These are phyloP conservation scores for Trichoderma cornu-damae DNA, from an alignment of 2,329 filamentous ascomycete species.

Conservation along the genomic window DNA sequence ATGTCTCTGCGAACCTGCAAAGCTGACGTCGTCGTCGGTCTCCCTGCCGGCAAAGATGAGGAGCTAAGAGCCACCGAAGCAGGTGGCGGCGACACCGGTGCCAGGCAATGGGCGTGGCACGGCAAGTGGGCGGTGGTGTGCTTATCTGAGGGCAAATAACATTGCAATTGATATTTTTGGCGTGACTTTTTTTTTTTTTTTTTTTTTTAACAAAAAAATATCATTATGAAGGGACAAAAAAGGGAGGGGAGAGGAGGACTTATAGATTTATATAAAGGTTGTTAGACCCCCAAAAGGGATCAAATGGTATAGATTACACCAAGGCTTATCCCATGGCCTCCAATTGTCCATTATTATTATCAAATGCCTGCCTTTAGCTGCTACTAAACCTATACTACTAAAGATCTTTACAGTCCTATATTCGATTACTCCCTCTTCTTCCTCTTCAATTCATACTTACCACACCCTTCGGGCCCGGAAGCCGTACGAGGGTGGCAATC, in stretches of 20 bases:
- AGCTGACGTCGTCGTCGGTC: conserved; percentile 87
- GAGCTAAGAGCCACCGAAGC: conserved; percentile 62
- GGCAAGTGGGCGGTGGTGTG: conserved; percentile 95
- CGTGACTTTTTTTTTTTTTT: background rate
- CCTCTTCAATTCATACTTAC: background rate
- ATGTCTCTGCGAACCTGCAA: conserved; percentile 92
- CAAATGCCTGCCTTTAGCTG: too few relatives aligned
- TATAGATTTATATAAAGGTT: conserved; percentile 10
- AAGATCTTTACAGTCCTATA: background rate
- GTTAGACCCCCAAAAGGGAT: background rate
- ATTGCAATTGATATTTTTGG: conserved; percentile 19
- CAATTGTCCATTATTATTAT: too few relatives aligned
- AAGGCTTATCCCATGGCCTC: too few relatives aligned
- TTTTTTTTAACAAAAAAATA: too few relatives aligned
- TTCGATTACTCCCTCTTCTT: background rate
- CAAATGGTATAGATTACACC: background rate
- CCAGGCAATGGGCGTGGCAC: conserved; percentile 87
- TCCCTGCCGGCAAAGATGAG: conserved; percentile 79
- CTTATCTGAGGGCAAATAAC: conserved; percentile 33
- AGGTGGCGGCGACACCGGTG: conserved; percentile 64
- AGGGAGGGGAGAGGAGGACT: background rate
- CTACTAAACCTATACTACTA: too few relatives aligned
- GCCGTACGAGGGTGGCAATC: conserved; percentile 15
- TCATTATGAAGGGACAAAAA: background rate
- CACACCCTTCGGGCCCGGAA: conserved; percentile 21